Evolutionary conservation across 2,329 filamentous ascomycete species (phyloP).

Genomic region (Metarhizium sp.): DNA sequence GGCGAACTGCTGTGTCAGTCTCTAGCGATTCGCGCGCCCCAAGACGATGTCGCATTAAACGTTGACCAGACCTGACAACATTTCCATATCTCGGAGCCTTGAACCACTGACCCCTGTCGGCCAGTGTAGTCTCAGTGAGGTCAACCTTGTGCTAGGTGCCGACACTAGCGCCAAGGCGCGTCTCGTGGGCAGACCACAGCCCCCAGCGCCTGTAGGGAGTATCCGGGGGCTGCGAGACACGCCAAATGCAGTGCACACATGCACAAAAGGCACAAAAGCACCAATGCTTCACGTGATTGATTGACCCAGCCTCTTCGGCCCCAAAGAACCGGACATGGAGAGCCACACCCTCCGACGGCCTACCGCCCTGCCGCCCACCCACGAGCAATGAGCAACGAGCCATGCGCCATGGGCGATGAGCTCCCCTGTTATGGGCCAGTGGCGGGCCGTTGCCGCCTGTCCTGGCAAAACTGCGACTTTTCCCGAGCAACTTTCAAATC

Average conservation of each 20-base stretch:
- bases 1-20: not conserved
- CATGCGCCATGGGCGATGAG: too few species aligned
- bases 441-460: constrained; percentile 6
- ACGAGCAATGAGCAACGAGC: not conserved
- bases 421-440: not conserved
- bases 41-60: not conserved
- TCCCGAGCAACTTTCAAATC: constrained; percentile 34
- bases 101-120: not conserved
- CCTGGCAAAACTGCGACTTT: constrained; percentile 38
- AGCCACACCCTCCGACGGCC: not conserved
- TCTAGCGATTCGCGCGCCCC: not conserved
- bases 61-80: not conserved
- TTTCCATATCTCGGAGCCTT: too few species aligned
- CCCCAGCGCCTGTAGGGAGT: too few species aligned
- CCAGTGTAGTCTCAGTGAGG: not conserved
- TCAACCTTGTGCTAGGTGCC: not conserved
- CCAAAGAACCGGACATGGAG: not conserved
- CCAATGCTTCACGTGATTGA: not conserved
- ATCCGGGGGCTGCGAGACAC: too few species aligned
- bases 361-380: too few species aligned
- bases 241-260: too few species aligned
- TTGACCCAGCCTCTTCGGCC: not conserved
- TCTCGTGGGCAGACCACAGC: too few species aligned
- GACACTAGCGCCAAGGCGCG: not conserved
- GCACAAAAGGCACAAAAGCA: not conserved